Evolutionary conservation across 2,329 filamentous ascomycete species (phyloP), one percentile per base, ranked within the genome.

Genomic region (Fusarium temperatum): DNA sequence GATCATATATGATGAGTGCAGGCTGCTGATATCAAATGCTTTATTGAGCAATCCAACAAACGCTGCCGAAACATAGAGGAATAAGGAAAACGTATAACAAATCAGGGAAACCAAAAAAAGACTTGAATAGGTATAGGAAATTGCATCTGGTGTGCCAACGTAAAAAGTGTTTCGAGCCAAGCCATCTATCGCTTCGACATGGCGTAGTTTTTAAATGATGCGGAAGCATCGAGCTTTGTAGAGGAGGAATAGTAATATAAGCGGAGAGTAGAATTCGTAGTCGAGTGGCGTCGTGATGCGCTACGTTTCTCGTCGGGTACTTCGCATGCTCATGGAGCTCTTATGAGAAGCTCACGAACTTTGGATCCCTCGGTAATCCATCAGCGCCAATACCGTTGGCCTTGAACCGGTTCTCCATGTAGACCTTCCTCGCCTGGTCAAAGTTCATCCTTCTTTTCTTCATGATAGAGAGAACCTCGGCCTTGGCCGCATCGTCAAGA

Each of bases 321-420:
- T 55, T 61, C 28, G 32, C 32, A 26, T 44, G 28, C 38, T 41
- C 35, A 30, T 24, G 36, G 30, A 41, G 32, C 51, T 59, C 30
- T 39, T 73, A 85, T 51, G 83, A 85, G 83, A 98, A 98, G 81
- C 94, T 97, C 68, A 98, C 95, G 81, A 98, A 97, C 86, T 98
- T 98, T 71, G 95, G 95, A 85, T 98, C 96, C 80, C 91, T 89
- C 71, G 96, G 96, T 77, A 92, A 85, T 9, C 96, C 96, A 83
- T 99, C 96, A 10, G 93, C 88, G 3, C 92, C 94, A 81, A 99
- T 98, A 58, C 94, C 93, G 78, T 97, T 94, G 81, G 91, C 94
- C 81, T 90, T 91, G 84, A 99, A 98, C 66, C 91, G 87, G 78
- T 93, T 90, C 85, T 98, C 93, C 84, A 95, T 96, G 81, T 93